Evolutionary conservation across 2,329 filamentous ascomycete species (phyloP).

Genomic region (Fusarium clavum): DNA sequence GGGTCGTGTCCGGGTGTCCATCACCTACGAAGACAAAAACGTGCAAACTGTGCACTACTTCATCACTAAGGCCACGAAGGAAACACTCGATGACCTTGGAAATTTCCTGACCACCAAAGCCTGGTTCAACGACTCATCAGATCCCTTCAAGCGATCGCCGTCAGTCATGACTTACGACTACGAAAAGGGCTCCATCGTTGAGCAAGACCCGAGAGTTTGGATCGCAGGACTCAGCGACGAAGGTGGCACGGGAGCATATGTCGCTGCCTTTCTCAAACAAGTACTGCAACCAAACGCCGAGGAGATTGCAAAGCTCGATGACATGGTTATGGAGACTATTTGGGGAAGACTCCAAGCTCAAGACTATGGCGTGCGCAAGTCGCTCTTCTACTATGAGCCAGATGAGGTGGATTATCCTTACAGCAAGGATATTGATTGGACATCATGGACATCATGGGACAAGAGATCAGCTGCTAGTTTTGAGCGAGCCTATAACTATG

Average conservation of each 20-base stretch:
- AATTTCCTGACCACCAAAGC: slow-evolving; percentile 65
- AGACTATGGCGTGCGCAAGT: slow-evolving; percentile 64
- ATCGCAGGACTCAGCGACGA: slow-evolving; percentile 71
- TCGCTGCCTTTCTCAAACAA: slow-evolving; percentile 67
- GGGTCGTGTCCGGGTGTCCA: slow-evolving; percentile 61
- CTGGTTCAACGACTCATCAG: slow-evolving; percentile 62
- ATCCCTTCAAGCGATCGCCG: slow-evolving; percentile 65
- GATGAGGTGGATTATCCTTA: slow-evolving; percentile 58
- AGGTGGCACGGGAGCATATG: slow-evolving; percentile 66
- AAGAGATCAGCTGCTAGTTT: slow-evolving; percentile 57
- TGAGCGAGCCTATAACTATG: slow-evolving; percentile 68
- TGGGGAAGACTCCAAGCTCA: slow-evolving; percentile 61
- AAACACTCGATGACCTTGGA: slow-evolving; percentile 60
- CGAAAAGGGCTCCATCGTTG: slow-evolving; percentile 57
- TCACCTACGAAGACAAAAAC: slow-evolving; percentile 61
- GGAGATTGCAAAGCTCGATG: slow-evolving; percentile 65
- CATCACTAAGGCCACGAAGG: slow-evolving; percentile 60
- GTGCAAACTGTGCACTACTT: slow-evolving; percentile 68
- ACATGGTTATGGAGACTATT: slow-evolving; percentile 63
- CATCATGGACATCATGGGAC: slow-evolving; percentile 64
- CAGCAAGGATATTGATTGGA: slow-evolving; percentile 58
- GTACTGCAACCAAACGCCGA: slow-evolving; percentile 59
- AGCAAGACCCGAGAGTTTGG: slow-evolving; percentile 65
- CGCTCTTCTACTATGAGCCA: slow-evolving; percentile 68
- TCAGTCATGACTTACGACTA: slow-evolving; percentile 69